A percentile compares a stretch with the other conserved stretches of the same genome.
Conservation (phyloP, 2,329 filamentous ascomycete species). For the Diaporthe sp. region DNA sequence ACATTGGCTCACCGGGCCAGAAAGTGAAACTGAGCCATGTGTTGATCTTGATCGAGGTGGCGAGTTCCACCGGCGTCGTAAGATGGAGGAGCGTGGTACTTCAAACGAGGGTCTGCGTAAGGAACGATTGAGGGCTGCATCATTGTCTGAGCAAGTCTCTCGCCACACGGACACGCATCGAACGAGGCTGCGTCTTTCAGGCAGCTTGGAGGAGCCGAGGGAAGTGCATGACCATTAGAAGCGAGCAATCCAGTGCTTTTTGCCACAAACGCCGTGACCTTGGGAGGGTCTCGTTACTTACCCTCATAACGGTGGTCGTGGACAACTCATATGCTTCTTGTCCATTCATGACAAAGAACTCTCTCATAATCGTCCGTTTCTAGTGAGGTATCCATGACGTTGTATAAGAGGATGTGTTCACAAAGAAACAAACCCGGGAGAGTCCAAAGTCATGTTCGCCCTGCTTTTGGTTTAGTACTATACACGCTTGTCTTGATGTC, state of each 20-base stretch:
- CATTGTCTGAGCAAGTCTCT: not conserved
- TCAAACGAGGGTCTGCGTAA: constrained; percentile 4
- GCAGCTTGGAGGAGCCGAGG: not conserved
- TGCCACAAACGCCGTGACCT: not conserved
- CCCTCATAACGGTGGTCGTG: not conserved
- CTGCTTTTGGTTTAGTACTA: not conserved
- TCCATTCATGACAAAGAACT: not conserved
- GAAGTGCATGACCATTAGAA: not conserved
- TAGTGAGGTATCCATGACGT: too few relatives aligned
- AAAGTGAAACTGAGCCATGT: not conserved
- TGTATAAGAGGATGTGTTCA: not conserved
- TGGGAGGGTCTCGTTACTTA: not conserved
- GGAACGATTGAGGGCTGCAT: constrained; percentile 9
- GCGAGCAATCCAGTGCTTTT: not conserved
- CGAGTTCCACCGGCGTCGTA: not conserved
- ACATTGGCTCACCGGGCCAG: not conserved
- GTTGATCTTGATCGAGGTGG: not conserved
- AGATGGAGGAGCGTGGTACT: constrained; percentile 13
- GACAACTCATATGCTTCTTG: not conserved
- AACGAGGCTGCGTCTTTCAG: not conserved
- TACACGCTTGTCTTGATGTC: not conserved
- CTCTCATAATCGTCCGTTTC: not conserved
- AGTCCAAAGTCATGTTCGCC: too few relatives aligned
- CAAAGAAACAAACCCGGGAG: not conserved
- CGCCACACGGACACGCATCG: not conserved